A percentile compares a stretch with the other conserved stretches of the same genome.
phyloP scores from a whole-genome alignment of 2,329 filamentous ascomycete genomes.

The Aspergillus fischeri region DNA sequence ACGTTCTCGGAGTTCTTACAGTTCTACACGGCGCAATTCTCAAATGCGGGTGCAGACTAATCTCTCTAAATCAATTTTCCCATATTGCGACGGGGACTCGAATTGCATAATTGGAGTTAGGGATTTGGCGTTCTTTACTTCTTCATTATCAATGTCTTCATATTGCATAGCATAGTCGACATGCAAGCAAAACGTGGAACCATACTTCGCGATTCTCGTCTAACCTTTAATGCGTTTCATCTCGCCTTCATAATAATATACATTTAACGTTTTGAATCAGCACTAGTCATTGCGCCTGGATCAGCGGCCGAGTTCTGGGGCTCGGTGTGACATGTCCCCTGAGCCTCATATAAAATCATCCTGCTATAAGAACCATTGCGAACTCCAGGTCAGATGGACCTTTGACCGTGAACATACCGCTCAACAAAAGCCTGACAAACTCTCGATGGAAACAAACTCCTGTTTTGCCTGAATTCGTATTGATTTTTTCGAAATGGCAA shows the following conservation, averaged over 20 bases:
- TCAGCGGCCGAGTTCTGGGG: neutral
- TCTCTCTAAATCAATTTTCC: neutral
- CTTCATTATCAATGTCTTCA: neutral
- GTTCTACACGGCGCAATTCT: constrained; percentile 35
- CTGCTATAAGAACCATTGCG: neutral
- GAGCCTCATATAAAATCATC: neutral
- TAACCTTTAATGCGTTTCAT: neutral
- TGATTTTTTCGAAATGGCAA: neutral
- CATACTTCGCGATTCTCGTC: neutral
- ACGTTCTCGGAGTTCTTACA: constrained; percentile 33
- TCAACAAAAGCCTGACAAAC: neutral
- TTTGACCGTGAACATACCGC: neutral
- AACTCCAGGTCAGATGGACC: neutral
- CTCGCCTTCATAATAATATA: neutral
- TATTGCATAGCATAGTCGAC: neutral
- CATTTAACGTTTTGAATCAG: neutral
- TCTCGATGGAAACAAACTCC: neutral
- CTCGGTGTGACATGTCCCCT: neutral
- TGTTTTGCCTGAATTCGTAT: neutral
- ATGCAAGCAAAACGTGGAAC: neutral
- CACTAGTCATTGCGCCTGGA: neutral
- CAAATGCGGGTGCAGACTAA: constrained; percentile 30
- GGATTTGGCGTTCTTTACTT: constrained; percentile 6
- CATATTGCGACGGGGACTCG: neutral
- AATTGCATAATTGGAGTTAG: constrained; percentile 15